A percentile compares a stretch with the other conserved stretches of the same genome.
Conservation (phyloP, 73 alveolate species). For the Paramecium primaurelia region DNA sequence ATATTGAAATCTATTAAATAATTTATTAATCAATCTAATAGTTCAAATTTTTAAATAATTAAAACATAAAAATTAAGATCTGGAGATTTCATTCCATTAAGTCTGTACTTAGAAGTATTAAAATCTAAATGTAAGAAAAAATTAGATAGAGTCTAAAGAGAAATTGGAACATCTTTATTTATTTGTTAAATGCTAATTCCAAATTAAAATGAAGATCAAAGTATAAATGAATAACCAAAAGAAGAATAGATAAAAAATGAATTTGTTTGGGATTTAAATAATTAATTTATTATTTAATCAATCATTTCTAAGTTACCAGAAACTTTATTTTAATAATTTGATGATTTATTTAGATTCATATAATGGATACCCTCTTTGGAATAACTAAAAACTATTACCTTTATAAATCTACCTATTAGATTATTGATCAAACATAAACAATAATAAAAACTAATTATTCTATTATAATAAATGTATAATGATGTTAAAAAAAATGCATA, state of each 20-base stretch:
- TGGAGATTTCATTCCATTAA: background rate
- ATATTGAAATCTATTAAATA: background rate
- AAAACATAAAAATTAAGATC: background rate
- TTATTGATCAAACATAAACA: background rate
- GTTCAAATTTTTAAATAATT: background rate
- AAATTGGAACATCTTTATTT: background rate
- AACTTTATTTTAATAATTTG: background rate
- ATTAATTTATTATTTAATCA: background rate
- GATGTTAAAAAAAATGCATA: background rate
- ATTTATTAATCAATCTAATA: background rate
- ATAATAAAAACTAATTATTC: background rate
- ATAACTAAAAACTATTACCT: background rate
- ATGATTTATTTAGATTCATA: background rate
- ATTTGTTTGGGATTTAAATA: background rate
- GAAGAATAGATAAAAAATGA: background rate
- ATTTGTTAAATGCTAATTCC: background rate
- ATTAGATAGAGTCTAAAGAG: conserved; percentile 11
- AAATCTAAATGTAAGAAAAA: background rate
- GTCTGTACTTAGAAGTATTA: background rate
- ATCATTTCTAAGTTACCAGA: background rate
- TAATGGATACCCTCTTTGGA: background rate
- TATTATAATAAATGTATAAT: background rate
- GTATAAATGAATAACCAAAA: background rate
- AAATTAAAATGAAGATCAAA: background rate
- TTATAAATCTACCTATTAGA: background rate